Percentiles rank a stretch among this genome's conserved stretches.
Conservation (phyloP, 1,284 basidiomycete genomes). For the Serendipita sp. region DNA sequence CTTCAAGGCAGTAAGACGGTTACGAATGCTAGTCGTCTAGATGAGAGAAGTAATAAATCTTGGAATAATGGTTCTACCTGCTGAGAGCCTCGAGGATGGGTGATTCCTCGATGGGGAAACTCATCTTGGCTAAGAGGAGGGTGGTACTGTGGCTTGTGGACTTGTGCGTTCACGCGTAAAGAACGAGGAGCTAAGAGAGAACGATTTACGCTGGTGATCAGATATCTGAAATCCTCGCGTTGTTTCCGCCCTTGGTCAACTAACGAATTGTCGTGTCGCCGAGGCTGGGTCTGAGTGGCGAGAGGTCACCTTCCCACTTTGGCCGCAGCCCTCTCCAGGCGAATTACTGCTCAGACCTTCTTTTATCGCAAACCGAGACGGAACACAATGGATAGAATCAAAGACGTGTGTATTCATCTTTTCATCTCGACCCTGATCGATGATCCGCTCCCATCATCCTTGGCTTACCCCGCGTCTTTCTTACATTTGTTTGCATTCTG, state of each 20-base stretch:
- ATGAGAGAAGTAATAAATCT: constrained; percentile 16
- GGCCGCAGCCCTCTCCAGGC: neutral
- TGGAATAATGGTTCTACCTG: constrained; percentile 39
- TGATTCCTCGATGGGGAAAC: constrained; percentile 38
- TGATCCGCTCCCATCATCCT: neutral
- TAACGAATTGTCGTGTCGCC: constrained; percentile 8
- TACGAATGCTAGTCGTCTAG: constrained; percentile 59
- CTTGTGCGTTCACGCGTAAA: neutral
- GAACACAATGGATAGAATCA: constrained; percentile 54
- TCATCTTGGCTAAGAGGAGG: neutral
- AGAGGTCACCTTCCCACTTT: neutral
- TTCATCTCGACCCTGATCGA: neutral
- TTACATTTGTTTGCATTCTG: neutral
- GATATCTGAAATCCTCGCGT: neutral
- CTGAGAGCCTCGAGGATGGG: constrained; percentile 92
- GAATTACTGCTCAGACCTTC: constrained; percentile 16
- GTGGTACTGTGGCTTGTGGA: constrained; percentile 15
- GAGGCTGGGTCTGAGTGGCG: constrained; percentile 8
- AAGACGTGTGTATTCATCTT: constrained; percentile 37
- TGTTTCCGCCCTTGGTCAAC: constrained; percentile 5
- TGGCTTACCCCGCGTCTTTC: neutral
- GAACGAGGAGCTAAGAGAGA: neutral
- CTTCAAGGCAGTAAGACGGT: constrained; percentile 77
- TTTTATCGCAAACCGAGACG: constrained; percentile 1
- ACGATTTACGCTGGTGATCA: neutral